These are phyloP conservation scores for Effrenium voratum DNA, from an alignment of 73 alveolate species.

Conservation along the genomic window DNA sequence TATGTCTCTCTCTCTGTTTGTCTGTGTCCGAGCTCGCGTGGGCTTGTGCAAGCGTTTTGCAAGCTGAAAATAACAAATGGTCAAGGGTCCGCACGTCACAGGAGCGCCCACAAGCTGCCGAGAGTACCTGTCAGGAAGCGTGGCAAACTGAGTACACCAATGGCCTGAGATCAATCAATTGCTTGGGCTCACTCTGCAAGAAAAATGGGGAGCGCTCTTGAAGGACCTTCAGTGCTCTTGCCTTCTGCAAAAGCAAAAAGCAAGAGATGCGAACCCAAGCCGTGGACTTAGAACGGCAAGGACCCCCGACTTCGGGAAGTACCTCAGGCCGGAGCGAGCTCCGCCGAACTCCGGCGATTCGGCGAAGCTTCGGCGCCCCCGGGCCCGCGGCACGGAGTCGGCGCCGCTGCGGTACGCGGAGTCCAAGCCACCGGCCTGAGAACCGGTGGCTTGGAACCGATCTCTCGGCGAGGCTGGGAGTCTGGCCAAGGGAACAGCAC, in stretches of 20 bases:
- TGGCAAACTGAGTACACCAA: background rate
- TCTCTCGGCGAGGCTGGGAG: background rate
- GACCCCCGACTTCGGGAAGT: conserved; percentile 31
- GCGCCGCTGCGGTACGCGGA: conserved; percentile 46
- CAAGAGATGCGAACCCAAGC: background rate
- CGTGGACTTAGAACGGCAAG: conserved; percentile 5
- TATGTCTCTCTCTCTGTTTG: too few relatives aligned
- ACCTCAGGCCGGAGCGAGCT: too few relatives aligned
- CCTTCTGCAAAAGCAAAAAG: background rate
- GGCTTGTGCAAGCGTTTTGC: too few relatives aligned
- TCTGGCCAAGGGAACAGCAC: background rate
- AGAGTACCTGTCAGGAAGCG: conserved; percentile 42
- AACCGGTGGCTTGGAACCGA: background rate
- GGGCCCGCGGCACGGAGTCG: conserved; percentile 49
- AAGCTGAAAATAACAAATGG: too few relatives aligned
- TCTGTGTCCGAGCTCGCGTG: too few relatives aligned
- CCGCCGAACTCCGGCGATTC: too few relatives aligned
- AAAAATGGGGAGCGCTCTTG: conserved; percentile 77
- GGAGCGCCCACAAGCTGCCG: conserved; percentile 49
- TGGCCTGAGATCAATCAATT: background rate
- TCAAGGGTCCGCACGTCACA: too few relatives aligned
- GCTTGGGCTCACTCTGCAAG: conserved; percentile 45
- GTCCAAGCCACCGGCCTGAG: conserved; percentile 28
- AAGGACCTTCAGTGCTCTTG: background rate
- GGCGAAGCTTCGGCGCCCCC: background rate